A percentile compares a stretch with the other conserved stretches of the same genome.
Evolutionary conservation across 129 eudicot species (phyloP).

Genomic region (Centaurea solstitialis): DNA sequence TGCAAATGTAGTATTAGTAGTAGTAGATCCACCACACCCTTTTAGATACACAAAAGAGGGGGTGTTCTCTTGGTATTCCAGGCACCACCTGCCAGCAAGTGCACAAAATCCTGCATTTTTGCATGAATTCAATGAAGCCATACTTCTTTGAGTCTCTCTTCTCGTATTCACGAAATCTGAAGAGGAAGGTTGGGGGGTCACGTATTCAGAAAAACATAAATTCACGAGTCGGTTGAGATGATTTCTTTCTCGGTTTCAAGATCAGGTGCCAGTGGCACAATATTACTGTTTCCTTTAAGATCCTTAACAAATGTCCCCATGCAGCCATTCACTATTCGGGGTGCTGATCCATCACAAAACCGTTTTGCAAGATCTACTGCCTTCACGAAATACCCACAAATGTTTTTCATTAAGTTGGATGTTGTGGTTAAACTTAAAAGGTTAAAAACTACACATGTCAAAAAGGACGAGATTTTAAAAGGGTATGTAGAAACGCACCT

Average conservation of each 20-base stretch:
- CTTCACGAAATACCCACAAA: constrained; percentile 38
- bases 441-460: neutral
- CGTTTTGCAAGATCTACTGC: constrained; percentile 98
- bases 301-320: constrained; percentile 68
- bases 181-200: constrained; percentile 11
- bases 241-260: constrained; percentile 21
- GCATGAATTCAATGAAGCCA: constrained; percentile 12
- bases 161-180: constrained; percentile 14
- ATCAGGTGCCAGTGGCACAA: constrained; percentile 15
- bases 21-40: constrained; percentile 7
- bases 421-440: neutral
- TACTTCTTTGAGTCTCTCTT: constrained; percentile 18
- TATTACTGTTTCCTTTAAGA: constrained; percentile 19
- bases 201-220: neutral
- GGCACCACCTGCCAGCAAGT: constrained; percentile 30
- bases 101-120: constrained; percentile 29
- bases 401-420: constrained; percentile 1
- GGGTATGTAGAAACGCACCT: constrained; percentile 48
- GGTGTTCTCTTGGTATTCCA: constrained; percentile 18
- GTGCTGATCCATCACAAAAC: constrained; percentile 96
- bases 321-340: constrained; percentile 87
- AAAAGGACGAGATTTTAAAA: neutral
- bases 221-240: constrained; percentile 20
- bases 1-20: neutral
- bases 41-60: neutral